A percentile compares a stretch with the other conserved stretches of the same genome.
Evolutionary conservation across 2,329 filamentous ascomycete genomes (phyloP).

Genomic region (Corynespora cassiicola): DNA sequence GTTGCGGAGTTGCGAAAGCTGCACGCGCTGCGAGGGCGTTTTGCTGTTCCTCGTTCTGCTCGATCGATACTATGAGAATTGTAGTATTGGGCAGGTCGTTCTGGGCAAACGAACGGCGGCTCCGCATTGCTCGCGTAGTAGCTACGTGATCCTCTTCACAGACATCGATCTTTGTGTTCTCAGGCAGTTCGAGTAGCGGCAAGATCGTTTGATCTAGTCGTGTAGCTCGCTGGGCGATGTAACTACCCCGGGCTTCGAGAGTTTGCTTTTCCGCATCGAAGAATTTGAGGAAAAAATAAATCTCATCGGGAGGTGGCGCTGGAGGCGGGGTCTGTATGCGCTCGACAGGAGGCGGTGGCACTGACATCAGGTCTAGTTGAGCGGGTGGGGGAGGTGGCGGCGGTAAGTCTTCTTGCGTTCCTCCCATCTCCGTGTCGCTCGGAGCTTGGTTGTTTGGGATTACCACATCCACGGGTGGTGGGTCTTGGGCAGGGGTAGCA

Average conservation of each 20-base stretch:
- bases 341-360: slow-evolving; percentile 7
- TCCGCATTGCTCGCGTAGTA: slow-evolving; percentile 33
- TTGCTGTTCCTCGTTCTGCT: slow-evolving; percentile 34
- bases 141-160: slow-evolving; percentile 55
- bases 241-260: slow-evolving; percentile 40
- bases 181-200: slow-evolving; percentile 32
- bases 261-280: slow-evolving; percentile 45
- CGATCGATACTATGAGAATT: slow-evolving; percentile 40
- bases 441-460: slow-evolving; percentile 17
- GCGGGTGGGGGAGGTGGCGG: slow-evolving; percentile 32
- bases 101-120: slow-evolving; percentile 40
- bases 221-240: slow-evolving; percentile 36
- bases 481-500: slow-evolving; percentile 18
- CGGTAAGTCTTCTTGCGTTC: slow-evolving; percentile 34
- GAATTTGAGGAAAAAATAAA: slow-evolving; percentile 50
- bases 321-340: slow-evolving; percentile 26
- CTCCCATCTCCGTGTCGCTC: slow-evolving; percentile 45
- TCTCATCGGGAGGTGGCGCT: slow-evolving; percentile 36
- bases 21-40: slow-evolving; percentile 38
- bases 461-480: slow-evolving; percentile 28
- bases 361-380: neutral
- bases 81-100: slow-evolving; percentile 38
- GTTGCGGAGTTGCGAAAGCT: slow-evolving; percentile 39
- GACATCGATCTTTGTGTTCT: slow-evolving; percentile 52
- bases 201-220: slow-evolving; percentile 42